Conservation (phyloP, 306 rosid species). For the Begonia masoniana region DNA sequence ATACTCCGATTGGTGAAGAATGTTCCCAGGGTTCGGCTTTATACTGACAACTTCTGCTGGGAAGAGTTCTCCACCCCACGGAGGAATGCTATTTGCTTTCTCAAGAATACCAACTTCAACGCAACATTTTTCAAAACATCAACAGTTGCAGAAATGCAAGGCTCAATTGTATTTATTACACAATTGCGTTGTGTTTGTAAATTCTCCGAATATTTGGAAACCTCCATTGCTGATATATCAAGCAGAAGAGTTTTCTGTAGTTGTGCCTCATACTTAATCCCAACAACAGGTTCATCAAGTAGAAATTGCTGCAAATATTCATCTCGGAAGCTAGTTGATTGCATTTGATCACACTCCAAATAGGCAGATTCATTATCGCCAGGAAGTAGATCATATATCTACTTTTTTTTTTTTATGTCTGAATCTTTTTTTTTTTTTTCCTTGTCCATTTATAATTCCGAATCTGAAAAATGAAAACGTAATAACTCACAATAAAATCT, state of each 20-base stretch:
- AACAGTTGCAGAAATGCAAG: conserved; percentile 51
- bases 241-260: conserved; percentile 94
- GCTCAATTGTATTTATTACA: conserved; percentile 95
- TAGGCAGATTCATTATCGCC: conserved; percentile 95
- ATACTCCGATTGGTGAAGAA: conserved; percentile 60
- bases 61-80: conserved; percentile 79
- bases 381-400: too few species aligned
- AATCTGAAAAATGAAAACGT: too few species aligned
- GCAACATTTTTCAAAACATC: conserved; percentile 76
- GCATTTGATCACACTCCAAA: conserved; percentile 97
- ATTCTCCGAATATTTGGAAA: conserved; percentile 68
- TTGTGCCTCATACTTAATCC: conserved; percentile 91
- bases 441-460: too few species aligned
- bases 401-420: too few species aligned
- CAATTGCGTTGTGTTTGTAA: conserved; percentile 60
- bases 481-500: too few species aligned
- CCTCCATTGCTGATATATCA: conserved; percentile 52
- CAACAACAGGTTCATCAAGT: conserved; percentile 72
- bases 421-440: too few species aligned
- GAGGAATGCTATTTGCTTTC: conserved; percentile 48
- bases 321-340: conserved; percentile 75
- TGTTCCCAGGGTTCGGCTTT: conserved; percentile 70
- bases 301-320: conserved; percentile 98
- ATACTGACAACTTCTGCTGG: conserved; percentile 80
- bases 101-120: conserved; percentile 47